Evolutionary conservation across 352 stramenopile species (phyloP).

Genomic region (Globisporangium cystogenes): DNA sequence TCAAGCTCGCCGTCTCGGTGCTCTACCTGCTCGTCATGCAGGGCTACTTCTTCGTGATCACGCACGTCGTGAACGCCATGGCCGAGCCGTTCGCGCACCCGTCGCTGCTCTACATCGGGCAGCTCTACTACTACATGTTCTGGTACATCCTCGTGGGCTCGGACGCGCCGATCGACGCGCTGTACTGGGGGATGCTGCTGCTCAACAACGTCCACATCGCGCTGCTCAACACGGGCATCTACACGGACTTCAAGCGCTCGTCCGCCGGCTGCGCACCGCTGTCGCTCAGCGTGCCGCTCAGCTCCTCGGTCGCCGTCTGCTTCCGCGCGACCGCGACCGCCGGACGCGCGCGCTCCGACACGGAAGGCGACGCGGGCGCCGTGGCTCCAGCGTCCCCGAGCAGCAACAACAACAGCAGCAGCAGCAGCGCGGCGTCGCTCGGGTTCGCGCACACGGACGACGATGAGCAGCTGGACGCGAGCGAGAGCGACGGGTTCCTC

Average conservation of each 20-base stretch:
- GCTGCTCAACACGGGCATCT: conserved; percentile 83
- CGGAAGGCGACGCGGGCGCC: neutral
- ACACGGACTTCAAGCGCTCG: conserved; percentile 74
- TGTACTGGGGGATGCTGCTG: conserved; percentile 83
- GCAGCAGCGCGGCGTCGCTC: conserved; percentile 1
- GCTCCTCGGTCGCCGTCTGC: conserved; percentile 55
- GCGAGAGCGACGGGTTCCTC: conserved; percentile 13
- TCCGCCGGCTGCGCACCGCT: conserved; percentile 40
- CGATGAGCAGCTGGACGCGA: conserved; percentile 8
- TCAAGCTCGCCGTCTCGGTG: conserved; percentile 73
- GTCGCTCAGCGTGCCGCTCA: conserved; percentile 33
- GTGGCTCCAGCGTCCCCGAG: neutral
- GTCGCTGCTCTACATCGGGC: conserved; percentile 76
- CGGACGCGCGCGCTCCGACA: conserved; percentile 20
- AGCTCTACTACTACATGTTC: conserved; percentile 87
- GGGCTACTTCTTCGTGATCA: conserved; percentile 82
- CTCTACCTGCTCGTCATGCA: conserved; percentile 80
- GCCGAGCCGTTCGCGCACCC: conserved; percentile 76
- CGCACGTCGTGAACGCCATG: conserved; percentile 75
- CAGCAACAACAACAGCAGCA: neutral
- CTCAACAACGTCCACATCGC: conserved; percentile 85
- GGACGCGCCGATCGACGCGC: conserved; percentile 68
- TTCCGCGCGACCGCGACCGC: conserved; percentile 43
- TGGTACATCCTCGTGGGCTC: conserved; percentile 85
- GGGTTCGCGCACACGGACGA: neutral